Evolutionary conservation across 331 rosid genomes (phyloP), one percentile per base, ranked within the genome.

Genomic region (Malus hybrid): DNA sequence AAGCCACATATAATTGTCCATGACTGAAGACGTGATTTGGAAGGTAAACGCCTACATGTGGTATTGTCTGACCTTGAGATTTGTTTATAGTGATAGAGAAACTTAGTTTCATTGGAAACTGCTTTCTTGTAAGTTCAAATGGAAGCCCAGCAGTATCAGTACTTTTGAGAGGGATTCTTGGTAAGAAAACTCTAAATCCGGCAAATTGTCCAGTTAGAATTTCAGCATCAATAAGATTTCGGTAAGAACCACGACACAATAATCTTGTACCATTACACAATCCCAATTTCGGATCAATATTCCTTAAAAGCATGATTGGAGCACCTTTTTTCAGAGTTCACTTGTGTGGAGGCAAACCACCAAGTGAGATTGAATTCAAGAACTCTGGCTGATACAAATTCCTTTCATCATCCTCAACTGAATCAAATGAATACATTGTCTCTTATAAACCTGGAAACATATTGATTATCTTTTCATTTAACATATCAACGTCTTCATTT

Each of bases 221-320:
- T 39, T 78, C 73, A 18, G 62, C 67, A 34, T 34, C 39, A 34
- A 34, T 34, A 6, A 34, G 39, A 34, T 34, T 34, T 34, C 8
- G 39, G 8, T 34, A 34, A 34, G 39, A 34, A 6, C 39, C 39
- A 34, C 39, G 8, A 34, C 39, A 34, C 7, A 34, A 39, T 69
- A n/a, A 32, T 15, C 77, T 10, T 33, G 73, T 71, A 3, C 72
- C 67, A 64, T 71, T 78, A 22, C 77, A 78, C 12, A 78, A 28
- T 9, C 67, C 60, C 8, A 71, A 46, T 15, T 56, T 29, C 1
- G 72, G 52, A 19, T 71, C 62, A 10, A 64, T 16, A 55, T 78
- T 71, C 18, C 68, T 67, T 0, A 71, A 6, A 34, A 34, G 39
- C 39, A 34, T 5, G 9, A 34, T 34, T 34, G 39, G 32, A 31